Evolutionary conservation across 1,139 yeast species (phyloP), one percentile per base, ranked within the genome.

Genomic region (Lodderomyces elongisporus): DNA sequence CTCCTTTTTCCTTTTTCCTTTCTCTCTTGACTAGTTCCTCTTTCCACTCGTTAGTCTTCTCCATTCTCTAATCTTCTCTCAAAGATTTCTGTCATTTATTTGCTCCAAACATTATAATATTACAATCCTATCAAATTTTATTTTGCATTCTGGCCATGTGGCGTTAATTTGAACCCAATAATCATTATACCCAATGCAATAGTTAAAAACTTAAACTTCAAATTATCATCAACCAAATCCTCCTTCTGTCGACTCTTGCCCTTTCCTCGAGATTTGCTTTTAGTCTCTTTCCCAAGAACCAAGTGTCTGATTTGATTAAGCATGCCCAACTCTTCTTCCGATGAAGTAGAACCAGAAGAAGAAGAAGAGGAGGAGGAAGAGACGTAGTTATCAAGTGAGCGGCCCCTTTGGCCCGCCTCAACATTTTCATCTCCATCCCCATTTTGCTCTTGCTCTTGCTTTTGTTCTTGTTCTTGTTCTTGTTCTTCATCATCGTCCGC

Each of bases 181-280:
- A 68, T 62, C 41, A 64, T 52, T 5, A 68, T 67, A 18, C 73
- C 74, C 31, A 68, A 49, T 5, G 71, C 70, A 31, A 68, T 60
- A 25, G 70, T 60, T 31, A 68, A 51, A 39, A 68, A 68, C 47
- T 66, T 69, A 44, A 64, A 61, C 48, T 62, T 66, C 41, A 68
- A 53, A 17, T 58, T 53, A 44, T 68, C 74, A 38, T 67, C 74
- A 21, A 61, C 66, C 28, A 61, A 48, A 28, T 51, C 40, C 42
- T 56, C 47, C 44, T 43, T 28, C 36, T 47, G 38, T n/a, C n/a
- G n/a, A 46, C 42, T 29, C 37, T 45, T 37, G n/a, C n/a, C n/a
- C n/a, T 43, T 48, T 41, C 42, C 41, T 44, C n/a, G n/a, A n/a
- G n/a, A n/a, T 39, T 46, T 49, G 36, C 41, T 45, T 25, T 47